Base-by-base conservation (phyloP, 2,329 filamentous ascomycete genomes). In the Elsinoe arachidis region DNA sequence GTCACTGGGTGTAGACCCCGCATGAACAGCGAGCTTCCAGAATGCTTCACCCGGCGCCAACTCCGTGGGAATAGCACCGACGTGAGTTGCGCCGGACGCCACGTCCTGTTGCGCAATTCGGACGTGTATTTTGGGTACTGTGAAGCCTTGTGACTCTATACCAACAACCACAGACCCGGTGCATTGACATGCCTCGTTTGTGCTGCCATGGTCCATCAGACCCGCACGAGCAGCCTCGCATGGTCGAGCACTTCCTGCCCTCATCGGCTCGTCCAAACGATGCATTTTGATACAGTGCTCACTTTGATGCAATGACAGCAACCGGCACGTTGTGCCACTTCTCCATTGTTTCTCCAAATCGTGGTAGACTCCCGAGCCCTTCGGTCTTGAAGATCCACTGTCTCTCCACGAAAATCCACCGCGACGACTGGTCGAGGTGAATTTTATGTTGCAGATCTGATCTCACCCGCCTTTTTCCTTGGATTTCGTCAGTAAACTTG, bases 401-500 rank as follows among this genome's bases (percentile, higher is more conserved):
- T 26, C 38, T 53, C 49, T 38, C 49, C 49, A 53, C 49, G 34
- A 38, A 14, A 12, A 37, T 53, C 33, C 34, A 53, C 17, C n/a
- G n/a, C n/a, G n/a, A n/a, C n/a, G n/a, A n/a, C 19, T 21, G 44
- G 23, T 11, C 21, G 33, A 47, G 44, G n/a, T 26, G 44, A 19
- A 47, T 15, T 12, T 26, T n/a, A n/a, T 30, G 44, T 26, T 49
- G 44, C 44, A 34, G 44, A 49, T 49, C 44, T 33, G 33, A 33
- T 15, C 44, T 49, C 23, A n/a, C 41, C 44, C 44, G 44, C 44
- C 33, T 34, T 49, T 23, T 35, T 2, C 44, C n/a, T 19, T 35
- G 30, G 11, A 35, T 49, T 21, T 49, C 44, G 44, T 49, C 44
- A 49, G 21, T 34, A 26, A 33, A n/a, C n/a, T 34, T 17, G 44